Evolutionary conservation across 805 yeast species (phyloP).

Genomic region (Zygosaccharomyces siamensis): DNA sequence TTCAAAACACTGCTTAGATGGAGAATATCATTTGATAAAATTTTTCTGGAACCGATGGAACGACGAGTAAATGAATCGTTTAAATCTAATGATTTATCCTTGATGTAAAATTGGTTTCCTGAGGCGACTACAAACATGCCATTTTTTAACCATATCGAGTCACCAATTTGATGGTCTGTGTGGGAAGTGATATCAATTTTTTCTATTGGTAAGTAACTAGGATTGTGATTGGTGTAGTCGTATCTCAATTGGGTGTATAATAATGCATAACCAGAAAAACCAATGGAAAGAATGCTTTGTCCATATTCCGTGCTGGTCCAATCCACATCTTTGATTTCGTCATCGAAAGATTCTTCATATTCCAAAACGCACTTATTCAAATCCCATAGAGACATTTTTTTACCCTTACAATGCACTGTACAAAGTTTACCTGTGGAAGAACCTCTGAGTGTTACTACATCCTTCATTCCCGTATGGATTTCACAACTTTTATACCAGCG

Average conservation of each 20-base stretch:
- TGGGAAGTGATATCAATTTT: conserved; percentile 62
- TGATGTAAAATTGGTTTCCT: conserved; percentile 84
- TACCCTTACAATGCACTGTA: conserved; percentile 52
- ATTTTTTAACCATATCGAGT: conserved; percentile 77
- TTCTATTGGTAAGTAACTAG: conserved; percentile 73
- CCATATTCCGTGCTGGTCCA: conserved; percentile 72
- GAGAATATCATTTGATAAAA: conserved; percentile 51
- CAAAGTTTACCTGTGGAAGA: conserved; percentile 76
- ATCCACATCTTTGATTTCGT: conserved; percentile 63
- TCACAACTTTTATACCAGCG: conserved; percentile 50
- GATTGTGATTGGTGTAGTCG: conserved; percentile 78
- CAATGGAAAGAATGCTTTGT: conserved; percentile 75
- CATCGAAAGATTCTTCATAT: conserved; percentile 43
- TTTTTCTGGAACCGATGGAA: conserved; percentile 56
- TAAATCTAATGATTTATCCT: conserved; percentile 62
- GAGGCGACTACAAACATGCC: conserved; percentile 79
- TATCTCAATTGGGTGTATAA: conserved; percentile 79
- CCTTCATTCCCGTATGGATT: conserved; percentile 51
- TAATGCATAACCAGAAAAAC: conserved; percentile 58
- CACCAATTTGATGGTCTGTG: conserved; percentile 82
- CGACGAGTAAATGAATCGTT: conserved; percentile 47
- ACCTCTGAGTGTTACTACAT: conserved; percentile 57
- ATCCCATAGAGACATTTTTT: conserved; percentile 73
- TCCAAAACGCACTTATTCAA: conserved; percentile 61
- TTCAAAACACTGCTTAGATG: conserved; percentile 72